Conservation (phyloP, 495 filamentous ascomycete species). For the Xylaria acuta region DNA sequence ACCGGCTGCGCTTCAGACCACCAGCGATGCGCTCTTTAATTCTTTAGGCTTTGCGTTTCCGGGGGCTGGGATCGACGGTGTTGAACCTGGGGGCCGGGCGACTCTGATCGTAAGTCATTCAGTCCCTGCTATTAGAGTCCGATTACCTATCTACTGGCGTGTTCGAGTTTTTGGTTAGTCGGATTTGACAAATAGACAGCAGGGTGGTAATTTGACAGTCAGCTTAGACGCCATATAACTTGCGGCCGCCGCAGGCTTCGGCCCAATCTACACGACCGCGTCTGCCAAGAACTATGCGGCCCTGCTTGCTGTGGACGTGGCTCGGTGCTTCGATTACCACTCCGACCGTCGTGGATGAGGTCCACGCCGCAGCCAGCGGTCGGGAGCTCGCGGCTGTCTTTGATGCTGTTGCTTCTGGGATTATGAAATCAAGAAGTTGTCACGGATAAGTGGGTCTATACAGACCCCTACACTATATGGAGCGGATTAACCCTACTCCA, state of each 20-base stretch:
- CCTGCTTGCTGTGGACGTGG: no score
- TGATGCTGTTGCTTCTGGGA: no score
- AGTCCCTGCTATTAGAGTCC: not conserved
- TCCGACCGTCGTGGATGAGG: not conserved
- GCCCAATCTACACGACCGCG: no score
- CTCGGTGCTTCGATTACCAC: not conserved
- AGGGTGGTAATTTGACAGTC: not conserved
- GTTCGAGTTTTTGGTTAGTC: not conserved
- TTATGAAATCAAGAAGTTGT: no score
- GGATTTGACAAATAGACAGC: not conserved
- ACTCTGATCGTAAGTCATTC: not conserved
- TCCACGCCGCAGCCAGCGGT: no score
- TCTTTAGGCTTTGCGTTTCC: not conserved
- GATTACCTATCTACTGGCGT: not conserved
- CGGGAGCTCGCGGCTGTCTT: not conserved
- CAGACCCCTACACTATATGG: no score
- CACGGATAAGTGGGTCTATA: no score
- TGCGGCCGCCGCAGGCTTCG: no score
- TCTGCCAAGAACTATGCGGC: no score
- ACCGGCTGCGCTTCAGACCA: not conserved
- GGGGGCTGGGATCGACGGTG: not conserved
- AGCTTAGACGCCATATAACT: not conserved
- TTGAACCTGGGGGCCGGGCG: not conserved
- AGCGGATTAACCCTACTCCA: no score
- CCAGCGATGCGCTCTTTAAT: not conserved